A percentile compares a stretch with the other conserved stretches of the same genome.
These are phyloP conservation scores for Nyssa sinensis DNA, from an alignment of 148 eudicot genomes.

Conservation along the genomic window DNA sequence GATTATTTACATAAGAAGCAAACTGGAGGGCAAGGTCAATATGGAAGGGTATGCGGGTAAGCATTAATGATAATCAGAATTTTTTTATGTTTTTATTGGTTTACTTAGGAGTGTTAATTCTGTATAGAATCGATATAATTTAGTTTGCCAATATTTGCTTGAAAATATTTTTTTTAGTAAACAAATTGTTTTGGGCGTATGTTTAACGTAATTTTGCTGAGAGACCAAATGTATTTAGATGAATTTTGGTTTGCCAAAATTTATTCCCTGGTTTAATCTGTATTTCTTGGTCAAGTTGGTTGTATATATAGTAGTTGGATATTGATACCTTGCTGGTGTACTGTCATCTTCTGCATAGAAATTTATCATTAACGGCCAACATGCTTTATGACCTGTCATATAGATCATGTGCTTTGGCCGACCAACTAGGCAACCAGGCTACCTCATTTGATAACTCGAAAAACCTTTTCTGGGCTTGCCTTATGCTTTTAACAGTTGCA, in stretches of 20 bases:
- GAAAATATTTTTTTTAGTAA: not conserved
- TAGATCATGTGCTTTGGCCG: not conserved
- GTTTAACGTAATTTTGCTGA: no score
- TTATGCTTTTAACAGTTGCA: not conserved
- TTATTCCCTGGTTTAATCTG: no score
- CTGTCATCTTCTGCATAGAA: not conserved
- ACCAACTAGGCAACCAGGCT: not conserved
- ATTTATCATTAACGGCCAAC: not conserved
- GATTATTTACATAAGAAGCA: conserved; percentile 98
- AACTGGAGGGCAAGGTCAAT: conserved; percentile 97
- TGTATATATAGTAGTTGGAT: not conserved
- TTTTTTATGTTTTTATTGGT: conserved; percentile 5
- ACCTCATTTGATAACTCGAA: not conserved
- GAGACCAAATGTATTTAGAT: no score
- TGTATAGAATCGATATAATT: no score
- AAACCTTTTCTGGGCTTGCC: not conserved
- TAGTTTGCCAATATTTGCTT: not conserved
- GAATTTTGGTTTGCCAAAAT: no score
- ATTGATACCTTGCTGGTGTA: not conserved
- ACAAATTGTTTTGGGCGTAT: no score
- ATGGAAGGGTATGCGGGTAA: conserved; percentile 94
- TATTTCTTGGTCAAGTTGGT: no score
- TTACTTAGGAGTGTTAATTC: not conserved
- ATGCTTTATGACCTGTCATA: not conserved
- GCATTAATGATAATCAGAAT: not conserved